These are phyloP conservation scores for Puccinia triticina DNA, from an alignment of 1,284 basidiomycete species.

Conservation along the genomic window DNA sequence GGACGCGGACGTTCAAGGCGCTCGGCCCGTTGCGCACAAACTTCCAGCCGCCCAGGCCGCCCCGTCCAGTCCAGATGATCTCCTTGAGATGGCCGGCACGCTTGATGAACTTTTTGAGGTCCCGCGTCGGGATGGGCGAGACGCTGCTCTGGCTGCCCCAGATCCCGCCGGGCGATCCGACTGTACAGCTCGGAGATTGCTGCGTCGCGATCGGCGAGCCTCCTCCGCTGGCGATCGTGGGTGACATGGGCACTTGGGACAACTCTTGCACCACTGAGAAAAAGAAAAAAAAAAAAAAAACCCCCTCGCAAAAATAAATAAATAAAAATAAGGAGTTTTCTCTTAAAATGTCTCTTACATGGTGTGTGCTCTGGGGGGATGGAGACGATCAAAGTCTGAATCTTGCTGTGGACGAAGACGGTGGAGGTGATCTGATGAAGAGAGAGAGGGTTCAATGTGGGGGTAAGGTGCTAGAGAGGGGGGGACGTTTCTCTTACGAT, in stretches of 20 bases:
- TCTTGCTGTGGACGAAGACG: conserved; percentile 45
- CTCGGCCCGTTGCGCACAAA: conserved; percentile 31
- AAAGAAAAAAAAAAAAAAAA: background rate
- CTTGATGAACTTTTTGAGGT: conserved; percentile 49
- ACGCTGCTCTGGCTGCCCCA: background rate
- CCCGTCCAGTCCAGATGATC: conserved; percentile 45
- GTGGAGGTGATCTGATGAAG: conserved; percentile 38
- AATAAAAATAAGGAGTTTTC: too few relatives aligned
- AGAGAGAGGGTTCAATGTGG: background rate
- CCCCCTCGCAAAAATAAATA: background rate
- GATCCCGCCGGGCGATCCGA: background rate
- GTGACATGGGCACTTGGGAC: background rate
- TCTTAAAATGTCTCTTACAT: conserved; percentile 1
- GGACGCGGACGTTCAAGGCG: conserved; percentile 43
- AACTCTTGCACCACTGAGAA: conserved; percentile 31
- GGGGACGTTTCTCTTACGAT: conserved; percentile 21
- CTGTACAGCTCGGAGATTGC: background rate
- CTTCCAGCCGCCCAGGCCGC: conserved; percentile 40
- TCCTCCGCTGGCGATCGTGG: background rate
- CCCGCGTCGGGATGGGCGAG: conserved; percentile 42
- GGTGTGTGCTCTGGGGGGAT: conserved; percentile 51
- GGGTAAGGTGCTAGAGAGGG: too few relatives aligned
- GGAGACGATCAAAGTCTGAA: conserved; percentile 31
- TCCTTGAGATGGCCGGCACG: conserved; percentile 41
- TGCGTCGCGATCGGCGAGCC: background rate